These are phyloP conservation scores for Castanea mollissima DNA, from an alignment of 306 rosid species.

Conservation along the genomic window DNA sequence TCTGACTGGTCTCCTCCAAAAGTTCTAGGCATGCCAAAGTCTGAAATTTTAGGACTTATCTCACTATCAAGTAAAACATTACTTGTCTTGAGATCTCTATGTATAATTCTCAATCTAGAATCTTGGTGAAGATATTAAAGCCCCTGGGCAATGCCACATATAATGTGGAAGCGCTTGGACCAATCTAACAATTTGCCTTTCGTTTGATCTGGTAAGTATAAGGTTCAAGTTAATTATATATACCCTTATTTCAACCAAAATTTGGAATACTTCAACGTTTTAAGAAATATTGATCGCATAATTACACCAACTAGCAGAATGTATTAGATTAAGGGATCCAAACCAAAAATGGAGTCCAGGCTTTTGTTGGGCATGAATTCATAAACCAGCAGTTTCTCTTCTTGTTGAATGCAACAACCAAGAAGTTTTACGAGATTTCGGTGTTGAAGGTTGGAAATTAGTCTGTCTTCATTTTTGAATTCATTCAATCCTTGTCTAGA, in stretches of 20 bases:
- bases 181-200: slow-evolving; percentile 27
- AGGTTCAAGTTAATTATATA: neutral
- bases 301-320: neutral
- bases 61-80: slow-evolving; percentile 48
- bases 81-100: slow-evolving; percentile 54
- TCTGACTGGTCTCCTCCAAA: slow-evolving; percentile 38
- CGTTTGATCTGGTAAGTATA: slow-evolving; percentile 24
- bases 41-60: slow-evolving; percentile 57
- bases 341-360: slow-evolving; percentile 66
- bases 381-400: slow-evolving; percentile 47
- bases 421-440: slow-evolving; percentile 61
- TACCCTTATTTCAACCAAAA: neutral
- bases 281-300: too few species aligned
- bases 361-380: slow-evolving; percentile 64
- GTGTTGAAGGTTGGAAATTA: slow-evolving; percentile 66
- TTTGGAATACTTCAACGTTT: neutral
- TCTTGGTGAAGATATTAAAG: slow-evolving; percentile 58
- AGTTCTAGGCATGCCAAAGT: slow-evolving; percentile 50
- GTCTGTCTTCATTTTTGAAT: slow-evolving; percentile 53
- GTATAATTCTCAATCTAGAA: slow-evolving; percentile 51
- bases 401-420: slow-evolving; percentile 56
- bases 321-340: neutral
- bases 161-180: slow-evolving; percentile 42
- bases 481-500: slow-evolving; percentile 59
- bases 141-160: slow-evolving; percentile 42